Conservation (phyloP, 306 rosid species). For the Mimosa pudica region DNA sequence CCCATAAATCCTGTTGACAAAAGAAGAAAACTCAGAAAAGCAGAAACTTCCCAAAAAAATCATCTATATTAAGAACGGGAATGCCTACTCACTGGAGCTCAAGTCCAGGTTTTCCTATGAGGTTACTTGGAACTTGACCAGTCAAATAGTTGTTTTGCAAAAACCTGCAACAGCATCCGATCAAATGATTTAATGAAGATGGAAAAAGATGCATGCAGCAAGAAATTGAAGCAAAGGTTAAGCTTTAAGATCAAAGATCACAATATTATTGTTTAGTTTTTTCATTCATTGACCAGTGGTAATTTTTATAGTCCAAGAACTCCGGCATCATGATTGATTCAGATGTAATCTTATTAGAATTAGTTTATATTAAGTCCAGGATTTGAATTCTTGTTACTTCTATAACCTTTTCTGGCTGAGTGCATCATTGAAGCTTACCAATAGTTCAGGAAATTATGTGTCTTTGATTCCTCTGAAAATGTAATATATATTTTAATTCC, state of each 20-base stretch:
- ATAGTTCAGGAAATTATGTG: background rate
- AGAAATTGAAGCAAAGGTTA: background rate
- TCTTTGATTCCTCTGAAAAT: background rate
- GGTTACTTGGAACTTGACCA: slow-evolving; percentile 77
- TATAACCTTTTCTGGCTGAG: background rate
- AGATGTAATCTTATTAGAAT: background rate
- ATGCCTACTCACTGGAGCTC: slow-evolving; percentile 53
- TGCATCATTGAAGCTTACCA: background rate
- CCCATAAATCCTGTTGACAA: slow-evolving; percentile 65
- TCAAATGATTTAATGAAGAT: slow-evolving; percentile 26
- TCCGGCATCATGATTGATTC: background rate
- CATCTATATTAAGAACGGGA: slow-evolving; percentile 16
- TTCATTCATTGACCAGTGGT: background rate
- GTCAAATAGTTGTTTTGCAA: slow-evolving; percentile 85
- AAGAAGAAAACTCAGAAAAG: slow-evolving; percentile 31
- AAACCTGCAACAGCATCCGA: slow-evolving; percentile 55
- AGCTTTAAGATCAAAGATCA: background rate
- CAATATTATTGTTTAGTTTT: background rate
- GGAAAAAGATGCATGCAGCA: background rate
- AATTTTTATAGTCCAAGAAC: background rate
- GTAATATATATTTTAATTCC: background rate
- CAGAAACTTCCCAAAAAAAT: background rate
- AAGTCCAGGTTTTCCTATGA: slow-evolving; percentile 59
- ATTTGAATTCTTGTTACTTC: background rate
- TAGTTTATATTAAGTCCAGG: background rate